These are phyloP conservation scores for Penicillium sclerotigenum DNA, from an alignment of 2,329 filamentous ascomycete species.

Conservation along the genomic window DNA sequence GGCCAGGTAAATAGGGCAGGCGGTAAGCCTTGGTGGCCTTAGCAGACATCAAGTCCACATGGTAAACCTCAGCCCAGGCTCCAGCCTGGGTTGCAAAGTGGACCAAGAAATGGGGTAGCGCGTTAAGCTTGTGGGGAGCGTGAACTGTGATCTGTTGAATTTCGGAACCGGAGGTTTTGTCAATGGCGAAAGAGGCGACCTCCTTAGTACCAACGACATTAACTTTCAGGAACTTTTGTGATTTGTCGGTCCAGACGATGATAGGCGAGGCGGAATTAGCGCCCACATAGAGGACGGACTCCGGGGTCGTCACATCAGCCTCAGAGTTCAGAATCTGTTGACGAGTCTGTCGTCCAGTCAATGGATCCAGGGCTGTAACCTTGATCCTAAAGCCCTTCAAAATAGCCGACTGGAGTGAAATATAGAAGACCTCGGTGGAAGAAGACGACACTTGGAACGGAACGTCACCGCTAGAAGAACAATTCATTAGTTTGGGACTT, in stretches of 20 bases:
- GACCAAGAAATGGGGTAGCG: constrained; percentile 78
- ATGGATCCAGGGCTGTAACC: constrained; percentile 68
- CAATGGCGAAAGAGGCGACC: constrained; percentile 38
- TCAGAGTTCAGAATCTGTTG: constrained; percentile 72
- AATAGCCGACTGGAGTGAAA: constrained; percentile 66
- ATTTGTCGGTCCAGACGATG: constrained; percentile 46
- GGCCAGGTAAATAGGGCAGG: constrained; percentile 66
- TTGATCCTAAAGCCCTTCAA: constrained; percentile 72
- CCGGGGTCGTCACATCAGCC: constrained; percentile 57
- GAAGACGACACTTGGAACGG: constrained; percentile 74
- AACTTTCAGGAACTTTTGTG: constrained; percentile 43
- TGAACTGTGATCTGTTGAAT: constrained; percentile 64
- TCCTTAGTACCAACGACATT: constrained; percentile 46
- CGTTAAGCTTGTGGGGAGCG: constrained; percentile 68
- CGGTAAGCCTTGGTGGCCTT: constrained; percentile 74
- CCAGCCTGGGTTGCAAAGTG: constrained; percentile 68
- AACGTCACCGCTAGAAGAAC: constrained; percentile 56
- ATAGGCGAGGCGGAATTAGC: constrained; percentile 42
- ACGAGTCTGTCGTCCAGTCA: constrained; percentile 68
- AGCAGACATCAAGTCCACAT: constrained; percentile 69
- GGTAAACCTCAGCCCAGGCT: constrained; percentile 82
- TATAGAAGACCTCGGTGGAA: constrained; percentile 67
- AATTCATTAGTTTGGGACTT: constrained; percentile 9
- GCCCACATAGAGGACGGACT: constrained; percentile 42
- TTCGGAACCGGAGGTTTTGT: constrained; percentile 40